These are phyloP conservation scores for Fusarium penzigii DNA, from an alignment of 2,329 filamentous ascomycete genomes.

Conservation along the genomic window DNA sequence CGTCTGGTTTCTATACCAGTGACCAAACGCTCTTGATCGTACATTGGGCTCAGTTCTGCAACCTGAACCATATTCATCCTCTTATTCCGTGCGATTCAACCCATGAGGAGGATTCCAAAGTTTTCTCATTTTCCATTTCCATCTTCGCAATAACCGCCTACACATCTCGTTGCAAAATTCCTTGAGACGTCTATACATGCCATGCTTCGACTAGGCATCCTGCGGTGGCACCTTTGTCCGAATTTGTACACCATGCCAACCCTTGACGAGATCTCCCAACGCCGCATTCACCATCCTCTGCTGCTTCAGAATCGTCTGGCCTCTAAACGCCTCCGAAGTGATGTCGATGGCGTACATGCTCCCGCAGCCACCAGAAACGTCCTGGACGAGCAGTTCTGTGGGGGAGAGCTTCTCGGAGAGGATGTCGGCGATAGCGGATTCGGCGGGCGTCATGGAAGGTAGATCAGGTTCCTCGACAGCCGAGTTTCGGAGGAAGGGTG, in stretches of 20 bases:
- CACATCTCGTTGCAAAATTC: too few species aligned
- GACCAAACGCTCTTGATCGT: too few species aligned
- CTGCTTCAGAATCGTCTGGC: conserved; percentile 74
- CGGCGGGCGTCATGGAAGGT: conserved; percentile 47
- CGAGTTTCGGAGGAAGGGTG: conserved; percentile 8
- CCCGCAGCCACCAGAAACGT: conserved; percentile 81
- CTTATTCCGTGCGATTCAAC: too few species aligned
- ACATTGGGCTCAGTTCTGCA: too few species aligned
- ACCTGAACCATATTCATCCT: too few species aligned
- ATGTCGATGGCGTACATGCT: conserved; percentile 88
- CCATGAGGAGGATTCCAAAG: not conserved
- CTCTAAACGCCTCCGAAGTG: conserved; percentile 69
- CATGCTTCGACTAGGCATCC: not conserved
- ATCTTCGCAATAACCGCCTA: too few species aligned
- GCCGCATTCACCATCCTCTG: conserved; percentile 78
- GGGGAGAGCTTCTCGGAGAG: conserved; percentile 52
- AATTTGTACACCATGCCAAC: conserved; percentile 82
- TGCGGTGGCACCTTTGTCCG: conserved; percentile 58
- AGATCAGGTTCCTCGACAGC: conserved; percentile 18
- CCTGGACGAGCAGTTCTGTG: conserved; percentile 64
- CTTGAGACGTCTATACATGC: not conserved
- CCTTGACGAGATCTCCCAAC: conserved; percentile 73
- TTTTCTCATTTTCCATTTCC: too few species aligned
- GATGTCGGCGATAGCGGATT: conserved; percentile 59
- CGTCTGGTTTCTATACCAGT: too few species aligned